These are phyloP conservation scores for Plasmodium coatneyi DNA, from an alignment of 169 alveolate genomes.

Conservation along the genomic window DNA sequence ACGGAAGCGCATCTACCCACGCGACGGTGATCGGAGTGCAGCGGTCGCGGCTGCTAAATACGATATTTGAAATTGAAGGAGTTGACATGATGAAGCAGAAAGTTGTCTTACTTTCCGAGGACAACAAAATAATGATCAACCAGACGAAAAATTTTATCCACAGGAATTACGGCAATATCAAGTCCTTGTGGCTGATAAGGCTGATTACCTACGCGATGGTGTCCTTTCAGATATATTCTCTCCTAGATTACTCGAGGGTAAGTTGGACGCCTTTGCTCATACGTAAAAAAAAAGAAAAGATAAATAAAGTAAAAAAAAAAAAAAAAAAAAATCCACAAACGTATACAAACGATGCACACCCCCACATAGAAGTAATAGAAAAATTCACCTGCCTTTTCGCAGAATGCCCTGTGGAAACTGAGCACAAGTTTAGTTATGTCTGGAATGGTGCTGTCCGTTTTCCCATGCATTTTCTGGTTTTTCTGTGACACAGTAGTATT, in stretches of 20 bases:
- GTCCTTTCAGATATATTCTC: constrained; percentile 27
- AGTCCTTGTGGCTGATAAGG: constrained; percentile 52
- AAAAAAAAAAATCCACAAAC: neutral
- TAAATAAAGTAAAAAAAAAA: no score
- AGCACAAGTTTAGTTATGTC: constrained; percentile 15
- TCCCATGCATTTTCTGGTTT: constrained; percentile 65
- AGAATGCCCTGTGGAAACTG: constrained; percentile 52
- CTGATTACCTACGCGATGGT: constrained; percentile 35
- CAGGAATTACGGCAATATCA: constrained; percentile 51
- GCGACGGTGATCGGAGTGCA: constrained; percentile 73
- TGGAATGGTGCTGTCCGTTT: constrained; percentile 18
- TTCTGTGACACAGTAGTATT: constrained; percentile 72
- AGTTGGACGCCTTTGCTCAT: neutral
- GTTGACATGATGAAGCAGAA: constrained; percentile 35
- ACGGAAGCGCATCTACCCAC: constrained; percentile 69
- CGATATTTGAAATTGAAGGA: constrained; percentile 63
- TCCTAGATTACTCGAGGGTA: constrained; percentile 30
- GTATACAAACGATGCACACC: neutral
- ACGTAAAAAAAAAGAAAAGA: constrained; percentile 3
- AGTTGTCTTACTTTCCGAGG: constrained; percentile 51
- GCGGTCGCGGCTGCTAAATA: constrained; percentile 38
- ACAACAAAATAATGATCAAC: constrained; percentile 68
- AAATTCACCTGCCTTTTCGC: neutral
- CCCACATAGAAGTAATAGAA: neutral
- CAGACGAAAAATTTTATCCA: constrained; percentile 61